A percentile compares a stretch with the other conserved stretches of the same genome.
phyloP scores from a whole-genome alignment of 2,329 filamentous ascomycete genomes.

The Fusarium begoniae region DNA sequence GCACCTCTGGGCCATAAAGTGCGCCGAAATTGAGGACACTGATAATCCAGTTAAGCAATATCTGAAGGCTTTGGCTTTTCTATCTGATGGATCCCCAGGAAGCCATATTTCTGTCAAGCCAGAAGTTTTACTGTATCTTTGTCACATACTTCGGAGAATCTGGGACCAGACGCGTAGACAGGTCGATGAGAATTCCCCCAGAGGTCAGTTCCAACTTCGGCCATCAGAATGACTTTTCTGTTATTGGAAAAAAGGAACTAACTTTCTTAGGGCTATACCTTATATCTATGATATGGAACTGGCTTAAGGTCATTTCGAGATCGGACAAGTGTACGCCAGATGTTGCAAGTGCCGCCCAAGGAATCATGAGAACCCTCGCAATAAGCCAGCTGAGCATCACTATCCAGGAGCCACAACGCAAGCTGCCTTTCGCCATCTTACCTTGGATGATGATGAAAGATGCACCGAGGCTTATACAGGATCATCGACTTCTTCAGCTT shows the following conservation, averaged over 20 bases:
- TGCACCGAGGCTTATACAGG: background rate
- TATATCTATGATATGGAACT: constrained; percentile 40
- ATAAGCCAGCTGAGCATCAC: background rate
- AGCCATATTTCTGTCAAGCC: background rate
- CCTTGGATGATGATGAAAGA: background rate
- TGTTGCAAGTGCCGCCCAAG: constrained; percentile 17
- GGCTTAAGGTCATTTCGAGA: constrained; percentile 30
- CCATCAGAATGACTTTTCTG: background rate
- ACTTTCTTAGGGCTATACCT: constrained; percentile 31
- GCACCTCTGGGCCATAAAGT: background rate
- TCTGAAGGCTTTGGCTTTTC: constrained; percentile 48
- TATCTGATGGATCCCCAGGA: constrained; percentile 38
- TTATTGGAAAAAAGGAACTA: background rate
- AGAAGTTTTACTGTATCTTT: constrained; percentile 9
- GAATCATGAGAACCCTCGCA: background rate
- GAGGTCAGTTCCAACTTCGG: background rate
- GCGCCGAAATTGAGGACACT: background rate
- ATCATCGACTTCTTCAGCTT: constrained; percentile 67
- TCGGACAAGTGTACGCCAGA: constrained; percentile 24
- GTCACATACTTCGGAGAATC: background rate
- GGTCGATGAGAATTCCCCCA: background rate
- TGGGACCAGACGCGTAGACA: background rate
- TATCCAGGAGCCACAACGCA: background rate
- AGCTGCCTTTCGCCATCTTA: background rate
- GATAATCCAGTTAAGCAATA: background rate